Conservation (phyloP, 805 yeast genomes). For the Clavispora fructus region DNA sequence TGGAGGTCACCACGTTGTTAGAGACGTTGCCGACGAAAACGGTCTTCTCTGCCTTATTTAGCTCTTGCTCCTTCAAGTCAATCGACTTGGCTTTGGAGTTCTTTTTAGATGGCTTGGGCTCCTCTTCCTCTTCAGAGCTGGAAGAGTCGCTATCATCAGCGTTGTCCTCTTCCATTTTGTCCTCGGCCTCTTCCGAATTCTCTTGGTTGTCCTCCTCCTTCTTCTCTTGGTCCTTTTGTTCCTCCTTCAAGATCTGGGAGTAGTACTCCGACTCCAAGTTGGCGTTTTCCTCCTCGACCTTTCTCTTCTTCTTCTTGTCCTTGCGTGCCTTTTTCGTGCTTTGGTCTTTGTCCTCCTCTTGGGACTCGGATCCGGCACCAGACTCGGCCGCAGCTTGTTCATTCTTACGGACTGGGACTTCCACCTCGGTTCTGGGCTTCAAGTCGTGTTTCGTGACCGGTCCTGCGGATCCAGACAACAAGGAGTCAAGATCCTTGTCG, state of each 20-base stretch:
- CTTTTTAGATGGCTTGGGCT: slow-evolving; percentile 8
- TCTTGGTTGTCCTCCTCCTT: slow-evolving; percentile 4
- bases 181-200: slow-evolving; percentile 6
- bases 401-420: slow-evolving; percentile 12
- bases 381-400: background rate
- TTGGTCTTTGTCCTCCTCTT: slow-evolving; percentile 10
- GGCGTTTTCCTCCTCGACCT: slow-evolving; percentile 33
- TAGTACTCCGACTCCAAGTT: slow-evolving; percentile 14
- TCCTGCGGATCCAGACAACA: slow-evolving; percentile 32
- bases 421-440: slow-evolving; percentile 28
- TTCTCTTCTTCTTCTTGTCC: slow-evolving; percentile 12
- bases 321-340: slow-evolving; percentile 1
- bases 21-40: slow-evolving; percentile 86
- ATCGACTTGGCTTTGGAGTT: slow-evolving; percentile 40
- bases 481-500: slow-evolving; percentile 25
- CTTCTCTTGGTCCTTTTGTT: slow-evolving; percentile 18
- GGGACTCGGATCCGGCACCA: slow-evolving; percentile 5
- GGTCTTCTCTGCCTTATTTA: slow-evolving; percentile 78
- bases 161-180: slow-evolving; percentile 18
- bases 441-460: slow-evolving; percentile 41
- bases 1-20: slow-evolving; percentile 57
- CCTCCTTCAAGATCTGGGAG: slow-evolving; percentile 8
- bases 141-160: slow-evolving; percentile 6
- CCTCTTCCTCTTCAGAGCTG: slow-evolving; percentile 12
- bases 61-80: slow-evolving; percentile 64